Base-by-base conservation (phyloP, 2,329 filamentous ascomycete genomes). In the Amauroascus niger region DNA sequence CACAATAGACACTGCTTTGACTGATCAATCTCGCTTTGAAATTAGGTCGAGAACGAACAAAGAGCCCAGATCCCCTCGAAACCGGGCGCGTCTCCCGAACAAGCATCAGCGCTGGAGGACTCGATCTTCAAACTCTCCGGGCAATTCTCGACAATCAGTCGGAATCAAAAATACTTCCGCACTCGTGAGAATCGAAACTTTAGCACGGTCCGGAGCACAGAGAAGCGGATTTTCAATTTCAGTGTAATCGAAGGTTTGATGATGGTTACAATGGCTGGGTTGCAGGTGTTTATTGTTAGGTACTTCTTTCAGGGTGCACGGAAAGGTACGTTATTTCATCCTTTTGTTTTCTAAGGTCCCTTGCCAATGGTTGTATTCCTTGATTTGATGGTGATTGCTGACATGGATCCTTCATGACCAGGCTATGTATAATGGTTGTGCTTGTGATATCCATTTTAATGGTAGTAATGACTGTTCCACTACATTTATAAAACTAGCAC, bases 151-250 rank as follows among this genome's bases (percentile, higher is more conserved):
- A 96, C 90, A 58, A 93, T 98, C 67, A 89, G 87, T 40, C 82
- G 93, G 65, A 96, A 95, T 76, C 93, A 98, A 68, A 98, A 98
- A 71, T 98, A 98, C 77, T 98, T 98, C 83, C 87, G 94, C 59
- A 98, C 93, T 2, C 84, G 93, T 61, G 93, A 98, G 78, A 98
- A 98, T 79, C 82, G 93, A 58, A 98, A 98, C 75, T 97, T 98
- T 74, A 94, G 88, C 75, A 98, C 93, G 8, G 93, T 98, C 64
- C 81, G 88, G 70, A 96, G 90, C 74, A 98, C 93, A 39, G 93
- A 98, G 77, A 82, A 82, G 69, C 80, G 93, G 59, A 98, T 98
- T 65, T 89, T 96, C 76, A 97, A 96, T 74, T 95, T 98, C 71
- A 95, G 88, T 69, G 77, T 98, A 67, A 86, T 97, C 63, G 93